Conservation (phyloP, 2,329 filamentous ascomycete genomes). For the Botrytis cinerea region DNA sequence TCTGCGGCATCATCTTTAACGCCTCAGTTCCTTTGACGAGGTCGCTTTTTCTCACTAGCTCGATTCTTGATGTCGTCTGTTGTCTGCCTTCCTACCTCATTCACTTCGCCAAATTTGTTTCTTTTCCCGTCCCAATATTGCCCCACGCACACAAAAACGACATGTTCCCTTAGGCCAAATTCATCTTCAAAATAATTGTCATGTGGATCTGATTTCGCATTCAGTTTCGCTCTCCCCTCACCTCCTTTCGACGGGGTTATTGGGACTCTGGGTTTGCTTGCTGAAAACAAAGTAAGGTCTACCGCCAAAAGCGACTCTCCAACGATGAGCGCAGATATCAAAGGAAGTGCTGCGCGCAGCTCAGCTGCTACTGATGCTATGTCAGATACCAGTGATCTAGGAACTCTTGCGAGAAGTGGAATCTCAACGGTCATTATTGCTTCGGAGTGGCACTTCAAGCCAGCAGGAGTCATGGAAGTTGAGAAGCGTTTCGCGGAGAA, state of each 20-base stretch:
- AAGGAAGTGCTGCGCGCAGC: neutral
- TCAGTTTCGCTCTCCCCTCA: neutral
- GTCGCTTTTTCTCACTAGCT: conserved; percentile 11
- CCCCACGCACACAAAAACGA: neutral
- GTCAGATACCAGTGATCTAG: neutral
- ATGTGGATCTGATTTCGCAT: neutral
- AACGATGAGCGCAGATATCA: neutral
- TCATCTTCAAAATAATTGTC: neutral
- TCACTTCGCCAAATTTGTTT: neutral
- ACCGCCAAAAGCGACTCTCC: neutral
- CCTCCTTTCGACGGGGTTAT: neutral
- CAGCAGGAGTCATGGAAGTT: conserved; percentile 31
- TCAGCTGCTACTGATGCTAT: neutral
- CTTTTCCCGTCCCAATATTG: neutral
- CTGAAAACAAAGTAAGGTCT: neutral
- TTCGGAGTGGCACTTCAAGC: conserved; percentile 34
- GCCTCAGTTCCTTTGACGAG: neutral
- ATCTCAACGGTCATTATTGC: conserved; percentile 25
- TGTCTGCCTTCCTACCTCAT: conserved; percentile 1
- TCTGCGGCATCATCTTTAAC: neutral
- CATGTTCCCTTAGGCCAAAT: neutral
- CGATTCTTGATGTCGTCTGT: neutral
- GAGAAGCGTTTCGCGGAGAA: conserved; percentile 28
- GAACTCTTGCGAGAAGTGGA: neutral
- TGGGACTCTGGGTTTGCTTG: neutral